Base-by-base conservation (phyloP, 345 rosid species). In the Raphanus raphanistrum region DNA sequence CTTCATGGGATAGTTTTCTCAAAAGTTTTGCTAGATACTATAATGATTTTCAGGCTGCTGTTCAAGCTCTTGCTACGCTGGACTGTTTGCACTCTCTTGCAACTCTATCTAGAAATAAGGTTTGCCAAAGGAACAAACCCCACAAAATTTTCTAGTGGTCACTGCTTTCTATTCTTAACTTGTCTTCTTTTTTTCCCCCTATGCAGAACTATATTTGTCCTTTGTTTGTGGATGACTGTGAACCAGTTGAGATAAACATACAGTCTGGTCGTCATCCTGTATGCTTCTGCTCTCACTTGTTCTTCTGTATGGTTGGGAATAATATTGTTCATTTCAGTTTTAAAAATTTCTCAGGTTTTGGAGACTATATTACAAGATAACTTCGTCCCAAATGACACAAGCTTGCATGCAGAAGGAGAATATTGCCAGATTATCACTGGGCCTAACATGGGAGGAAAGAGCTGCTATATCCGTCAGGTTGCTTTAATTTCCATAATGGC, bases 401-500 rank as follows among this genome's bases (percentile, higher is more conserved):
- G 70, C 66, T 88, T 94, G 86, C 90, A 85, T 65, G 84, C 85
- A 32, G 83, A 87, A 61, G 63, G 85, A 55, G 93, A 94, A 82
- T 82, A 72, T 72, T 94, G 98, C 69, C 98, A 94, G 86, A 92
- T 94, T 60, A 84, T 94, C 69, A 92, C 98, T 0, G 98, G 98
- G 72, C 98, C 98, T 58, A 94, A 94, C 83, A 94, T 94, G 98
- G 98, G 98, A 27, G 98, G 98, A 60, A 94, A 94, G 89, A 92
- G 97, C 82, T 94, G 98, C 82, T 94, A 94, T 80, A 89, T 94
- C 76, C 98, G 96, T 63, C 98, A 94, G 81, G 98, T 94, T 86
- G 97, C 96, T 76, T 85, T 94, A 61, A 88, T 92, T 75, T 76
- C 86, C 69, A 69, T 94, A 26, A 94, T 94, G 98, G 98, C 98